phyloP scores from a whole-genome alignment of 2,329 filamentous ascomycete genomes.

The Aspergillus felis region DNA sequence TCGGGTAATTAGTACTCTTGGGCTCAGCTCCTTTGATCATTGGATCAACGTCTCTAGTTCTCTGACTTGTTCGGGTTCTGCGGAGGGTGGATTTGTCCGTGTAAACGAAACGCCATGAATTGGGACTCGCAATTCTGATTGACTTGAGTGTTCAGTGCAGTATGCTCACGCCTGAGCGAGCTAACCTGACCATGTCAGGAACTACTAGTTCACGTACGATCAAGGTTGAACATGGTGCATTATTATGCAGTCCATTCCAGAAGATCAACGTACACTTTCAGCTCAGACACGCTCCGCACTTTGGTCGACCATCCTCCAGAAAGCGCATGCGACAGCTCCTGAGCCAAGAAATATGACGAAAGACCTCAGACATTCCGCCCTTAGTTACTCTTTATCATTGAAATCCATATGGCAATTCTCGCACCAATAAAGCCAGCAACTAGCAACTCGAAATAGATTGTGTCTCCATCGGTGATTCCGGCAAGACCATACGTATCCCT shows the following conservation, averaged over 20 bases:
- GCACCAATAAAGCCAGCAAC: background rate
- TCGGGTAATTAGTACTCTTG: slow-evolving; percentile 17
- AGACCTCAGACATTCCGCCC: background rate
- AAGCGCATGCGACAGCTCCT: background rate
- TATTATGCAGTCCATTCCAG: background rate
- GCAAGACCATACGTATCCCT: background rate
- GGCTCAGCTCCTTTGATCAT: background rate
- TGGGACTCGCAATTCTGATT: no score
- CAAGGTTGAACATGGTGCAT: background rate
- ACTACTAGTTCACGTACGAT: background rate
- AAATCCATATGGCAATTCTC: background rate
- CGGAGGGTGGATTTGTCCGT: background rate
- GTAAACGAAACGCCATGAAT: background rate
- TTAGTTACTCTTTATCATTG: background rate
- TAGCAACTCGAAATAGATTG: background rate
- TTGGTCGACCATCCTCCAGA: background rate
- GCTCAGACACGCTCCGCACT: background rate
- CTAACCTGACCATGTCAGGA: no score
- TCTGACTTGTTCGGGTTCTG: background rate
- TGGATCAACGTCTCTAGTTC: slow-evolving; percentile 1
- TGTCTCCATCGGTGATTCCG: background rate
- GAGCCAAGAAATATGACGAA: background rate
- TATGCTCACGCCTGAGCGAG: background rate
- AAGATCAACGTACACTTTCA: background rate
- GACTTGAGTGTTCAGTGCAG: no score